Conservation (phyloP, 148 eudicot species). For the Rhododendron henanense region DNA sequence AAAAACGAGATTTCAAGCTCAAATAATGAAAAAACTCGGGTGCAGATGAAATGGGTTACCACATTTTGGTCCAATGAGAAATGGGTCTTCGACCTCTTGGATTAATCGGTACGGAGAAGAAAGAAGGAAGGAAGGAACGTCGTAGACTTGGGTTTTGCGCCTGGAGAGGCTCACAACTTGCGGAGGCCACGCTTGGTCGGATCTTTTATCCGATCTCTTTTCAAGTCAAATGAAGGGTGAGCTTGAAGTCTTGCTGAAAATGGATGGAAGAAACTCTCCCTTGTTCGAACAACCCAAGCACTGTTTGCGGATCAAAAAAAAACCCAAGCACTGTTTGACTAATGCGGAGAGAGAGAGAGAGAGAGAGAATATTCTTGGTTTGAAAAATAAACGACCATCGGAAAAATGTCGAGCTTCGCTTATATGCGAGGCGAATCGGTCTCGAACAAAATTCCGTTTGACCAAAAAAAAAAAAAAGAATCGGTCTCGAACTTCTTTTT, state of each 20-base stretch:
- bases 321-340: background rate
- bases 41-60: constrained; percentile 19
- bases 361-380: too few relatives aligned
- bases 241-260: background rate
- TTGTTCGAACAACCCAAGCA: background rate
- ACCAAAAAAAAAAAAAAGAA: too few relatives aligned
- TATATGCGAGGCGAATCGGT: too few relatives aligned
- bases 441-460: too few relatives aligned
- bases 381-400: too few relatives aligned
- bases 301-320: too few relatives aligned
- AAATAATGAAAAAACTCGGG: background rate
- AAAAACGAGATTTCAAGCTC: background rate
- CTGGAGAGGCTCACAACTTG: background rate
- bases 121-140: background rate
- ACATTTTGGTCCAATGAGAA: constrained; percentile 8
- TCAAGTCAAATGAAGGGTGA: background rate
- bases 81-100: constrained; percentile 16
- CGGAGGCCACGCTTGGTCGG: background rate
- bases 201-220: background rate
- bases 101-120: background rate
- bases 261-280: background rate
- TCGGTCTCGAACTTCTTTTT: too few relatives aligned
- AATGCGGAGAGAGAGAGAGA: too few relatives aligned
- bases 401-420: too few relatives aligned
- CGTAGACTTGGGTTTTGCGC: background rate